phyloP scores from a whole-genome alignment of 2,329 filamentous ascomycete species.

The Penicillium hesseltinei region DNA sequence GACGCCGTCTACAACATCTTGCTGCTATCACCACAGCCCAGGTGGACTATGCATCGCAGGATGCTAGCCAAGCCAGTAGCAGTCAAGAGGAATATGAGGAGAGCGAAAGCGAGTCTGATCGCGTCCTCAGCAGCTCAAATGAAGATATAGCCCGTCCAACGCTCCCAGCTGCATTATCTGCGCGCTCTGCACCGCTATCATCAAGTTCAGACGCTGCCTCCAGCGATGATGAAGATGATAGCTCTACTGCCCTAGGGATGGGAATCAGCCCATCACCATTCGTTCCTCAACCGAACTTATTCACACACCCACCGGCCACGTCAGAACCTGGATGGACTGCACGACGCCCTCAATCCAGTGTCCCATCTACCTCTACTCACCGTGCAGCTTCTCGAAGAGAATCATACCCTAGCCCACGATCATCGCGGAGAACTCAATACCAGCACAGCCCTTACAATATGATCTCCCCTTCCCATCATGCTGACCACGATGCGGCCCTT shows the following conservation, averaged over 20 bases:
- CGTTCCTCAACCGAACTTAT: constrained; percentile 86
- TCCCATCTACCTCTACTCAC: constrained; percentile 38
- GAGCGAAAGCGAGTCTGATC: constrained; percentile 85
- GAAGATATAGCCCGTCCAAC: constrained; percentile 50
- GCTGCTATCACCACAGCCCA: constrained; percentile 41
- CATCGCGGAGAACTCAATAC: constrained; percentile 36
- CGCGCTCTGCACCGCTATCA: constrained; percentile 24
- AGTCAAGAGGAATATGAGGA: constrained; percentile 95
- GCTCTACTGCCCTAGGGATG: constrained; percentile 75
- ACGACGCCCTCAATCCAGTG: constrained; percentile 51
- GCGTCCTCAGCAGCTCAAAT: constrained; percentile 62
- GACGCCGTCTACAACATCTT: constrained; percentile 40
- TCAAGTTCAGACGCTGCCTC: constrained; percentile 34
- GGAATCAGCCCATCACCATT: constrained; percentile 58
- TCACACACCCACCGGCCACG: constrained; percentile 73
- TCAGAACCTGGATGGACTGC: constrained; percentile 44
- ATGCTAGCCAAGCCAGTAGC: constrained; percentile 56
- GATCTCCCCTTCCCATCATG: constrained; percentile 71
- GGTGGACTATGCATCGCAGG: constrained; percentile 43
- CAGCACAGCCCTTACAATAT: constrained; percentile 63
- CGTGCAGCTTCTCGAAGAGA: constrained; percentile 37
- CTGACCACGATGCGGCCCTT: constrained; percentile 89
- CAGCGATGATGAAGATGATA: constrained; percentile 67
- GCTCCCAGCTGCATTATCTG: constrained; percentile 23
- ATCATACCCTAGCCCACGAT: constrained; percentile 36